phyloP scores from a whole-genome alignment of 441 rosid genomes.

The Melastoma candidum region DNA sequence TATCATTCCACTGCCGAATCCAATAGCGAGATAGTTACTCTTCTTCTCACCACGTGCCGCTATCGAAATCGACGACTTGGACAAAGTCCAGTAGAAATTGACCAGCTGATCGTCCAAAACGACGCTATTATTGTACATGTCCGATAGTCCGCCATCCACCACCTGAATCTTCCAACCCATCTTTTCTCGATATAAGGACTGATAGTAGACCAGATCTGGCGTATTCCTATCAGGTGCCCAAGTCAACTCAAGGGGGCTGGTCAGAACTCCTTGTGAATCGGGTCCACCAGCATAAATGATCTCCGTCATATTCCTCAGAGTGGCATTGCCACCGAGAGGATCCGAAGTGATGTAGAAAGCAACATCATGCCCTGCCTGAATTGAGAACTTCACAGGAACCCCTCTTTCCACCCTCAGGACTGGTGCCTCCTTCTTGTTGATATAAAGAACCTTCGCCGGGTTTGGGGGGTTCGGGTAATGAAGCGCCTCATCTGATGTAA shows the following conservation, averaged over 20 bases:
- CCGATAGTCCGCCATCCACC: slow-evolving; percentile 92
- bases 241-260: slow-evolving; percentile 61
- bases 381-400: slow-evolving; percentile 70
- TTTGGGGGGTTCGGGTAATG: slow-evolving; percentile 85
- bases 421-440: slow-evolving; percentile 89
- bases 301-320: slow-evolving; percentile 61
- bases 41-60: slow-evolving; percentile 97
- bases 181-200: slow-evolving; percentile 66
- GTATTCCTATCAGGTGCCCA: slow-evolving; percentile 94
- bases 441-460: slow-evolving; percentile 70
- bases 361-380: slow-evolving; percentile 90
- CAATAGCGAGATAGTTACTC: slow-evolving; percentile 87
- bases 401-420: slow-evolving; percentile 91
- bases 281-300: slow-evolving; percentile 85
- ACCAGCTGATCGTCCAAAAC: slow-evolving; percentile 92
- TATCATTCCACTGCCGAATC: slow-evolving; percentile 71
- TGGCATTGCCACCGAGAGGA: slow-evolving; percentile 83
- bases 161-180: slow-evolving; percentile 98
- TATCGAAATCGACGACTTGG: slow-evolving; percentile 59
- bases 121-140: slow-evolving; percentile 87
- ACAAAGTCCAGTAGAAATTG: slow-evolving; percentile 81
- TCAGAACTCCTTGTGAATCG: slow-evolving; percentile 68
- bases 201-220: slow-evolving; percentile 82
- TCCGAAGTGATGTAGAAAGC: slow-evolving; percentile 82
- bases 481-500: slow-evolving; percentile 50